Base-by-base conservation (phyloP, 2,329 filamentous ascomycete species). In the Colletotrichum noveboracense region DNA sequence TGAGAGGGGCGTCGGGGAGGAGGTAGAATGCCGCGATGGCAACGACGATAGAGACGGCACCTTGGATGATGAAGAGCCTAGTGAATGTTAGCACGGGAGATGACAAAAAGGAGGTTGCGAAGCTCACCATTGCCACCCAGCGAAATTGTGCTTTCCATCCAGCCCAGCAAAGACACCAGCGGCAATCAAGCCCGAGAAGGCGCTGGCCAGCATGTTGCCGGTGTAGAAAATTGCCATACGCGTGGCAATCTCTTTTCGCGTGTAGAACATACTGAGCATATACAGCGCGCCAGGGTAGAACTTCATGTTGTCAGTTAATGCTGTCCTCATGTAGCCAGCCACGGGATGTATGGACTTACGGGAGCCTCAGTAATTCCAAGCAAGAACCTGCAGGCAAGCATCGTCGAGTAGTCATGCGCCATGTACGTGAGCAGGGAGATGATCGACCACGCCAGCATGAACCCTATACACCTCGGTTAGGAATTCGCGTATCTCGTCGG, bases 161-260 rank as follows among this genome's bases (percentile, higher is more conserved):
- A 89, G 85, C 76, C 84, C 85, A 32, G 83, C 82, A 13, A 88
- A 81, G 26, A 88, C 85, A 8, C 84, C 86, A 13, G 86, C 86
- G 21, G 86, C 86, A 38, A 88, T 81, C 30, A 88, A 82, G 3
- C 85, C 86, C 0, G 86, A 87, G 70, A 88, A 82, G 36, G 87
- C 85, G 72, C 86, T 86, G 5, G 85, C 86, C 66, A 87, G 83
- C 16, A 84, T 85, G 72, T 86, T 86, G 18, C 86, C 86, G 12
- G 85, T 86, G 78, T 87, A 86, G 79, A 86, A 84, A 24, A 87
- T 81, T 9, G 84, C 86, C 79, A 87, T 88, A 2, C 86, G 82
- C 32, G 65, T 48, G 5, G 77, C 74, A 5, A 76, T 28, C 7
- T 78, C 77, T 28, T 77, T 74, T 5, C 76, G 43, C 4, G 77